Conservation (phyloP, 306 rosid genomes). For the Casuarina equisetifolia region DNA sequence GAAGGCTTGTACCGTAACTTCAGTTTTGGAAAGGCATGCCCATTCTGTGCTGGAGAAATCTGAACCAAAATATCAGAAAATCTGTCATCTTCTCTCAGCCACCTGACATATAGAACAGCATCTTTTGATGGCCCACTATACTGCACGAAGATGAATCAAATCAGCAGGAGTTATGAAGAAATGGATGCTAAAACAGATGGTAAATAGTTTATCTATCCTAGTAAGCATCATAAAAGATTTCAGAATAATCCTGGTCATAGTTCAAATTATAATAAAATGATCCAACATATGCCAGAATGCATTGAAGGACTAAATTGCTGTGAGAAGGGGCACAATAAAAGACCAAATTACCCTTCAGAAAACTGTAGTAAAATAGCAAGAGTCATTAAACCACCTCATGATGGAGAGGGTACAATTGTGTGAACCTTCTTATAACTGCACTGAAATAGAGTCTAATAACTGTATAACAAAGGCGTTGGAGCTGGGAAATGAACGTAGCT, state of each 20-base stretch:
- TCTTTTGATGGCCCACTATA: conserved; percentile 89
- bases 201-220: not conserved
- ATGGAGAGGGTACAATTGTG: too few species aligned
- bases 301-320: not conserved
- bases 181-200: not conserved
- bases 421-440: too few species aligned
- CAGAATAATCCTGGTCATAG: not conserved
- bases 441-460: too few species aligned
- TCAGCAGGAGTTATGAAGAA: conserved; percentile 19
- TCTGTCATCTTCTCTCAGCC: conserved; percentile 75
- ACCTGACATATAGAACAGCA: conserved; percentile 70
- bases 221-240: not conserved
- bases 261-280: not conserved
- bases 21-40: conserved; percentile 86
- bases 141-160: conserved; percentile 52
- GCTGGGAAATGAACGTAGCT: too few species aligned
- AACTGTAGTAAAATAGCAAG: too few species aligned
- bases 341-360: not conserved
- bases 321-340: not conserved
- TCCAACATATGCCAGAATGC: not conserved
- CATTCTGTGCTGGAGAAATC: conserved; percentile 65
- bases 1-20: conserved; percentile 92
- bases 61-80: conserved; percentile 74
- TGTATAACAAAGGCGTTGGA: too few species aligned
- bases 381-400: too few species aligned